These are phyloP conservation scores for Marchantia paleacea DNA, from an alignment of 225 moss, liverwort and hornwort genomes.

Conservation along the genomic window DNA sequence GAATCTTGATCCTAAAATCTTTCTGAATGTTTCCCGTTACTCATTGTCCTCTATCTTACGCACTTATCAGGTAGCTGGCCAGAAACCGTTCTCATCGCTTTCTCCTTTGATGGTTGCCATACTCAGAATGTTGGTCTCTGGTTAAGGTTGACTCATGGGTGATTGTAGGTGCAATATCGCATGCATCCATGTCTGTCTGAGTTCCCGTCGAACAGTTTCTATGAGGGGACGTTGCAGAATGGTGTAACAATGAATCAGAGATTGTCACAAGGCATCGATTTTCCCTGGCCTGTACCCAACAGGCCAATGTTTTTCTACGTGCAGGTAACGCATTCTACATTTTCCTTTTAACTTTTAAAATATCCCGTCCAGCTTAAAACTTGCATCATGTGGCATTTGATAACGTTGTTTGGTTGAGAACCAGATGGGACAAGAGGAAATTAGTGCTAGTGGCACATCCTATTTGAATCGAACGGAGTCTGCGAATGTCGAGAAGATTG, in stretches of 20 bases:
- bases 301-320: slow-evolving; percentile 99
- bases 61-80: too few relatives aligned
- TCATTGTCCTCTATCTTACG: too few relatives aligned
- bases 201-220: slow-evolving; percentile 97
- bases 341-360: background rate
- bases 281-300: slow-evolving; percentile 97
- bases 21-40: too few relatives aligned
- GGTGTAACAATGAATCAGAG: slow-evolving; percentile 86
- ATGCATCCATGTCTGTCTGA: slow-evolving; percentile 99
- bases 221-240: slow-evolving; percentile 97
- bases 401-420: background rate
- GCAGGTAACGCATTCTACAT: slow-evolving; percentile 45
- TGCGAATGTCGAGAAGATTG: slow-evolving; percentile 96
- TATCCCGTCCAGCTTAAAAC: background rate
- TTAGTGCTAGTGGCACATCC: slow-evolving; percentile 98
- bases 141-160: background rate
- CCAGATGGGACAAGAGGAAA: slow-evolving; percentile 99
- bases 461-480: slow-evolving; percentile 95
- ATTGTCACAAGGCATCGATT: slow-evolving; percentile 75
- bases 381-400: background rate
- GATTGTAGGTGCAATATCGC: slow-evolving; percentile 93
- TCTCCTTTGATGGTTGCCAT: too few relatives aligned
- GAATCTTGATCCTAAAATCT: too few relatives aligned
- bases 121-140: background rate
- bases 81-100: too few relatives aligned